A percentile compares a stretch with the other conserved stretches of the same genome.
These are phyloP conservation scores for Termitomyces sp. DNA, from an alignment of 768 basidiomycete genomes.

Conservation along the genomic window DNA sequence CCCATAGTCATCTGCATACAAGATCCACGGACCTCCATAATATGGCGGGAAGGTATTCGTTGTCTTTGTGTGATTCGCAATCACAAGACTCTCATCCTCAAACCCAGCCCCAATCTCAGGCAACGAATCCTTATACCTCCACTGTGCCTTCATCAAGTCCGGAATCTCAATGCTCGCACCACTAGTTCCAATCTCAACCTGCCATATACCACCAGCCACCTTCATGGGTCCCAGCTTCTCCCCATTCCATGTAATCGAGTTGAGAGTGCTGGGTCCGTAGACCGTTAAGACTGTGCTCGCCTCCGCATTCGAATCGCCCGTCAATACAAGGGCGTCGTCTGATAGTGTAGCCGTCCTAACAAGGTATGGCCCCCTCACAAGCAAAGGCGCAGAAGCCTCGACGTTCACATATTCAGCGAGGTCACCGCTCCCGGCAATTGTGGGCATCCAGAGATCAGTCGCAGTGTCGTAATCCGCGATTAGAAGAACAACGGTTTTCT, in stretches of 20 bases:
- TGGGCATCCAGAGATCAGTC: constrained; percentile 13
- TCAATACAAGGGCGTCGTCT: constrained; percentile 4
- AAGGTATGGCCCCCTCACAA: constrained; percentile 11
- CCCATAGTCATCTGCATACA: constrained; percentile 15
- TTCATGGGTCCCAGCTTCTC: background rate
- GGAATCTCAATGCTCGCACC: constrained; percentile 2
- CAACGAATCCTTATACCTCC: constrained; percentile 13
- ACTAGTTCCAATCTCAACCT: background rate
- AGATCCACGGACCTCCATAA: constrained; percentile 14
- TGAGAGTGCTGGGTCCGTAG: constrained; percentile 7
- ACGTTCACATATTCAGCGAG: constrained; percentile 9
- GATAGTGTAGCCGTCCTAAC: constrained; percentile 8
- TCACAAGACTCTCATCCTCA: constrained; percentile 5
- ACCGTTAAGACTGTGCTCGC: constrained; percentile 6
- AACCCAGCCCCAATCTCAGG: constrained; percentile 9
- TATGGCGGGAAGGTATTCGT: constrained; percentile 11
- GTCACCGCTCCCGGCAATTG: constrained; percentile 8
- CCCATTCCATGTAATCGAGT: constrained; percentile 10
- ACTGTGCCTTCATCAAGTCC: constrained; percentile 4
- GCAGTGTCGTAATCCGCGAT: constrained; percentile 13
- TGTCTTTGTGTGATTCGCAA: constrained; percentile 10
- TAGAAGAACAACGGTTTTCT: constrained; percentile 5
- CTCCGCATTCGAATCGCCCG: constrained; percentile 6
- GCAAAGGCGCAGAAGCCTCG: constrained; percentile 8
- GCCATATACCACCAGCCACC: constrained; percentile 2